Percentiles rank a stretch among this genome's conserved stretches.
Evolutionary conservation across 2,329 filamentous ascomycete species (phyloP).

Genomic region (Neoscytalidium dimidiatum): DNA sequence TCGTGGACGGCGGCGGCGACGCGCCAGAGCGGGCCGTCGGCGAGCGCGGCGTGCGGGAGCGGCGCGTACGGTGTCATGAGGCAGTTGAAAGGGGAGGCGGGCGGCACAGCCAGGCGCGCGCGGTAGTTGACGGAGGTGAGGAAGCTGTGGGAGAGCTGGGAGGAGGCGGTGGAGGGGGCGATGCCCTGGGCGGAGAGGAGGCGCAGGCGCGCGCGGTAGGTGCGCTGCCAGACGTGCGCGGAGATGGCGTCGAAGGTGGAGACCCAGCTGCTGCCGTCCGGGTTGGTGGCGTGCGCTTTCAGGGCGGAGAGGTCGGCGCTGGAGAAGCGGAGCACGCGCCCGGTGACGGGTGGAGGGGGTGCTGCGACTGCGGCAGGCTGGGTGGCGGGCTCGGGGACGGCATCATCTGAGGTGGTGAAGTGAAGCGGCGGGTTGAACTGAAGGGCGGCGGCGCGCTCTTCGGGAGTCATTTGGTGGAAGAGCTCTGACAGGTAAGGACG

Average conservation of each 20-base stretch:
- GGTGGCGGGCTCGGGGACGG: neutral
- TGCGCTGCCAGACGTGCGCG: neutral
- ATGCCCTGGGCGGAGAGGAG: neutral
- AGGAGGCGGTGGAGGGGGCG: no score
- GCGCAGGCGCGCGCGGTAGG: neutral
- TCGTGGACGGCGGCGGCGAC: neutral
- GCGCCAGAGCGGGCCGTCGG: neutral
- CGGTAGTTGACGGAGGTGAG: constrained; percentile 8
- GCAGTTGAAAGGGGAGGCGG: neutral
- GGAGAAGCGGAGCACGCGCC: neutral
- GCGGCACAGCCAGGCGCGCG: neutral
- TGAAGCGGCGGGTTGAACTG: neutral
- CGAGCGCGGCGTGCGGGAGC: neutral
- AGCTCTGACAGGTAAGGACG: neutral
- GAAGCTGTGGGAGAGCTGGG: neutral
- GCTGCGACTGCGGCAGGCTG: neutral
- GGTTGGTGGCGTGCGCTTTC: neutral
- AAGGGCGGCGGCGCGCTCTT: neutral
- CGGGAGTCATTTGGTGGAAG: neutral
- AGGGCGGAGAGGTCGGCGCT: neutral
- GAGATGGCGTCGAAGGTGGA: constrained; percentile 8
- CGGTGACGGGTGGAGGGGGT: neutral
- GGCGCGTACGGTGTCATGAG: neutral
- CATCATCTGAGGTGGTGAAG: neutral
- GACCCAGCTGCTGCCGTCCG: neutral